Conservation (phyloP, 106 monocot genomes). For the Cymbidium sinense region DNA sequence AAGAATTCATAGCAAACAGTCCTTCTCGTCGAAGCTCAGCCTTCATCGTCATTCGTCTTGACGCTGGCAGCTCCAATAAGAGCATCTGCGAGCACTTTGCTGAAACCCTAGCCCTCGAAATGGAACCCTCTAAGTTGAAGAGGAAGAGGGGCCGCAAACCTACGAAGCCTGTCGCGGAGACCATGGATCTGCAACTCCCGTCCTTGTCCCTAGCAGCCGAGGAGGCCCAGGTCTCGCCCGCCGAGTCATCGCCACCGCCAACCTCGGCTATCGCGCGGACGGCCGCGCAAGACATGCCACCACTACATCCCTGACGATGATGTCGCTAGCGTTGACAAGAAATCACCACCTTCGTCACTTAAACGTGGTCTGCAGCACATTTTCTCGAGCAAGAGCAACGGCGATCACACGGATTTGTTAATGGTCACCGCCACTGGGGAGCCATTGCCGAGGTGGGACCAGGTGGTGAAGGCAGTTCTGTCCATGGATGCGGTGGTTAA, state of each 20-base stretch:
- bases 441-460: constrained; percentile 40
- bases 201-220: constrained; percentile 9
- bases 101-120: constrained; percentile 6
- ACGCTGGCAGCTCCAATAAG: too few relatives aligned
- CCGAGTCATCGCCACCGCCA: constrained; percentile 4
- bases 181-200: too few relatives aligned
- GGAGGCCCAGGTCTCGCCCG: constrained; percentile 1
- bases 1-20: too few relatives aligned
- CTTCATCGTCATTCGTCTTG: too few relatives aligned
- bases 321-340: too few relatives aligned
- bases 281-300: constrained; percentile 34
- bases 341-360: too few relatives aligned
- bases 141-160: constrained; percentile 43
- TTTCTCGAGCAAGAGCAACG: constrained; percentile 14
- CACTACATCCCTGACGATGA: too few relatives aligned
- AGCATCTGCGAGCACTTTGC: background rate
- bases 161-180: too few relatives aligned
- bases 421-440: background rate
- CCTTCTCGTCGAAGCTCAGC: too few relatives aligned
- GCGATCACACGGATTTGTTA: constrained; percentile 7
- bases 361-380: too few relatives aligned
- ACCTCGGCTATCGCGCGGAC: constrained; percentile 18
- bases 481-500: constrained; percentile 98
- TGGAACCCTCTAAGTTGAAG: constrained; percentile 15
- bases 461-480: too few relatives aligned